Evolutionary conservation across 176 grass and related monocot genomes (phyloP), one percentile per base, ranked within the genome.

Genomic region (Eremochloa ophiuroides): DNA sequence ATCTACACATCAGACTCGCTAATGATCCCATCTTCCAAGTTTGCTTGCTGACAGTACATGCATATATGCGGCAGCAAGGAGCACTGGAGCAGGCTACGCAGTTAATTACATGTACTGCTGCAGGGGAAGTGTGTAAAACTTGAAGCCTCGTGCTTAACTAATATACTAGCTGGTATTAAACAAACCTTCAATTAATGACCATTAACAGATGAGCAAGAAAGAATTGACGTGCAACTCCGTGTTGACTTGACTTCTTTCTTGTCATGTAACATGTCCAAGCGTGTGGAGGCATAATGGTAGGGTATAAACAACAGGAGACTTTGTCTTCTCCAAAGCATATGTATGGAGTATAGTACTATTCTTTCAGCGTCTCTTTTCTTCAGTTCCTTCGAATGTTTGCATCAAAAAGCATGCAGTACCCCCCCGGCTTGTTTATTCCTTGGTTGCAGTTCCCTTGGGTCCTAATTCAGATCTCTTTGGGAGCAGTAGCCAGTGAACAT

Each of bases 331-430:
- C 70, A 53, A 62, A 56, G 63, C 77, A 12, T 50, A 5, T 35
- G 44, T 71, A 46, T 10, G 47, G 25, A 61, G n/a, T 61, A 61
- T 61, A 61, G 4, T 61, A 61, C 58, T 62, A 84, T 86, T 71
- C 64, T 88, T 75, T 18, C 5, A 60, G 38, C 43, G 46, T 22
- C 35, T 66, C 38, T 33, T 81, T 71, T 62, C 69, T 80, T 69
- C 17, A 80, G 80, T 87, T 87, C 75, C 83, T 84, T 89, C 71
- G 83, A 91, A 91, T 91, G 88, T 94, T 91, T 90, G 81, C 76
- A 86, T 84, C 37, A 76, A 88, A 94, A 88, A 71, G 71, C 83
- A 91, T 79, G 88, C 59, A 76, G 91, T 67, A 80, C 55, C 68
- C 29, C 10, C 29, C 40, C 4, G 7, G 59, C 38, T 80, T 70